These are phyloP conservation scores for Chlamydomonas asymmetrica DNA, from an alignment of 139 green algal genomes.

Conservation along the genomic window DNA sequence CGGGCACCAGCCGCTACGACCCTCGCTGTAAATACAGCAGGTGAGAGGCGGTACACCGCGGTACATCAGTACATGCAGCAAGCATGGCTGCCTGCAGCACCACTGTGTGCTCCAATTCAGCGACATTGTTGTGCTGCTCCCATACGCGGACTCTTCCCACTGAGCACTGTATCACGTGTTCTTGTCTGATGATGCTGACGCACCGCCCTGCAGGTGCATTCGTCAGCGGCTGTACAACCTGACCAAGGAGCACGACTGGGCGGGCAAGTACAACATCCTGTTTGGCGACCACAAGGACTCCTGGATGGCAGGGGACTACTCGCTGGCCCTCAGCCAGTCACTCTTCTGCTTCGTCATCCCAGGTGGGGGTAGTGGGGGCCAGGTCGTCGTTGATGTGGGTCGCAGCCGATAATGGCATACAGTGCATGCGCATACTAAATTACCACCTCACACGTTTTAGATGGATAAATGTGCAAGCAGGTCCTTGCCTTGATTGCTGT, in stretches of 20 bases:
- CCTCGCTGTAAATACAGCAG: slow-evolving; percentile 24
- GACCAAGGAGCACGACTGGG: slow-evolving; percentile 20
- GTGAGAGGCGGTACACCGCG: no score
- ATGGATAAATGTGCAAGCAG: no score
- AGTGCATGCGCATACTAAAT: no score
- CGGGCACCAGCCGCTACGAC: background rate
- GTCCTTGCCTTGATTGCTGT: no score
- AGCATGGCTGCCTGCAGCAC: background rate
- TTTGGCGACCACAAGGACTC: slow-evolving; percentile 17
- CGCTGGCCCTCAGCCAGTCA: slow-evolving; percentile 19
- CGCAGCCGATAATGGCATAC: no score
- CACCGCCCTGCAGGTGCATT: slow-evolving; percentile 26
- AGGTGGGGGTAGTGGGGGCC: no score
- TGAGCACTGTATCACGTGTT: background rate
- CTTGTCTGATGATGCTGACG: background rate
- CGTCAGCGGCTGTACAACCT: slow-evolving; percentile 28
- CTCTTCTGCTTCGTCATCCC: slow-evolving; percentile 51
- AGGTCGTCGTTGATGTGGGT: no score
- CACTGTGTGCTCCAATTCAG: background rate
- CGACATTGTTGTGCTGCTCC: slow-evolving; percentile 1
- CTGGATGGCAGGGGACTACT: slow-evolving; percentile 28
- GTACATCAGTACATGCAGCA: background rate
- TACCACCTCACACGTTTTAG: no score
- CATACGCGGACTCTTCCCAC: background rate
- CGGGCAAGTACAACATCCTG: slow-evolving; percentile 17